Evolutionary conservation across 305 asterid genomes (phyloP), one percentile per base, ranked within the genome.

Genomic region (Fraxinus ornus): DNA sequence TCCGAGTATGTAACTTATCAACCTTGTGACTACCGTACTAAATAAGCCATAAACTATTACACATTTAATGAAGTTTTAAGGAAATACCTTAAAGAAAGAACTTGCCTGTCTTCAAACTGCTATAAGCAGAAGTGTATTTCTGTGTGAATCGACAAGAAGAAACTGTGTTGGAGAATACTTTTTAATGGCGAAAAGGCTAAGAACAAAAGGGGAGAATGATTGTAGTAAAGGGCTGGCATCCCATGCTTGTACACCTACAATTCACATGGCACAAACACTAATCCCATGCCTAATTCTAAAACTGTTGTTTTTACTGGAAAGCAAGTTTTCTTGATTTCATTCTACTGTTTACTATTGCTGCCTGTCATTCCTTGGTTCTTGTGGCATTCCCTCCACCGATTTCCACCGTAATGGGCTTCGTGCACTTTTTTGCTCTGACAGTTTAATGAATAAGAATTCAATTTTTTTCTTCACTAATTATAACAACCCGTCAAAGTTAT

Each of bases 171-270:
- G 7, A 21, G 62, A 78, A 36, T 64, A 15, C 22, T 21, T 78
- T 62, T 80, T 44, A 84, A 79, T 81, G 76, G 85, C 19, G 75
- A 75, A 84, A 79, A 75, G 21, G 71, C 19, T 30, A 49, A 72
- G 41, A 83, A 35, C 75, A 83, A 22, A 30, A 81, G 70, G 78
- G 80, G 76, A 86, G 92, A 88, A 91, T 92, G 87, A 90, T 88
- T 88, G 92, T 88, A 84, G 86, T 60, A 85, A 86, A 88, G 84
- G 86, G 76, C 84, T 81, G 88, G 87, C 80, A 60, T 83, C 88
- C 91, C 87, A 86, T 92, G 90, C 93, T 89, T 87, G 78, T 88
- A 85, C 94, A 92, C 88, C 94, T 84, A 86, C 33, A 85, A 28
- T 76, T 90, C 93, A 92, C 97, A 88, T 92, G 93, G 85, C 87